phyloP scores from a whole-genome alignment of 148 eudicot species.

The Vaccinium corymbosum region DNA sequence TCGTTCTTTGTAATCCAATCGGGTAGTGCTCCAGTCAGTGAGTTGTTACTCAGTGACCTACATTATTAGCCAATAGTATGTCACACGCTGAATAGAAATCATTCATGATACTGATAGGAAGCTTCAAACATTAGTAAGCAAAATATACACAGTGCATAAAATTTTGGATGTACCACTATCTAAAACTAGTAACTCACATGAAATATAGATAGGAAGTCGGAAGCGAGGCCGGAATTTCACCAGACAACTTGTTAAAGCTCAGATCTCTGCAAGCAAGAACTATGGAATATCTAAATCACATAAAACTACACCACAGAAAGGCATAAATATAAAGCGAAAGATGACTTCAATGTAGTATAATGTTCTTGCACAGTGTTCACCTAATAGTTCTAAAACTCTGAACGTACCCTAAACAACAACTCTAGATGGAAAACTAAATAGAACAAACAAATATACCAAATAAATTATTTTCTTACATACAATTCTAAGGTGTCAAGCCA shows the following conservation, averaged over 20 bases:
- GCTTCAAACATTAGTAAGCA: neutral
- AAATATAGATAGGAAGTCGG: too few species aligned
- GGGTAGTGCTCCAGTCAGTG: constrained; percentile 54
- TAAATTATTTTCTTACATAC: neutral
- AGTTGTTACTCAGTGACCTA: constrained; percentile 60
- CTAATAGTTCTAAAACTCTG: neutral
- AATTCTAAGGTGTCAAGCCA: neutral
- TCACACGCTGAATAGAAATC: neutral
- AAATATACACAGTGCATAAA: neutral
- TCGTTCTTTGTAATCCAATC: constrained; percentile 39
- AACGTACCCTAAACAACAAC: neutral
- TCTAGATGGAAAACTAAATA: neutral
- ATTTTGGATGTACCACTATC: neutral
- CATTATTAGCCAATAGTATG: neutral
- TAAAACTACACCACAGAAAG: neutral
- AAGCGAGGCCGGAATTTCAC: constrained; percentile 35
- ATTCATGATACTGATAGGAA: too few species aligned
- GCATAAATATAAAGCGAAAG: neutral
- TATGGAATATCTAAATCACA: neutral
- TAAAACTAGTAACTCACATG: constrained; percentile 31
- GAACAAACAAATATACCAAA: neutral
- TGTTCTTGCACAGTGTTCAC: too few species aligned
- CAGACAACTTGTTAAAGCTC: constrained; percentile 58
- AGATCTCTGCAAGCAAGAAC: constrained; percentile 47
- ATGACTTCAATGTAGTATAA: neutral